These are phyloP conservation scores for Pugionium cornutum DNA, from an alignment of 345 rosid species.

Conservation along the genomic window DNA sequence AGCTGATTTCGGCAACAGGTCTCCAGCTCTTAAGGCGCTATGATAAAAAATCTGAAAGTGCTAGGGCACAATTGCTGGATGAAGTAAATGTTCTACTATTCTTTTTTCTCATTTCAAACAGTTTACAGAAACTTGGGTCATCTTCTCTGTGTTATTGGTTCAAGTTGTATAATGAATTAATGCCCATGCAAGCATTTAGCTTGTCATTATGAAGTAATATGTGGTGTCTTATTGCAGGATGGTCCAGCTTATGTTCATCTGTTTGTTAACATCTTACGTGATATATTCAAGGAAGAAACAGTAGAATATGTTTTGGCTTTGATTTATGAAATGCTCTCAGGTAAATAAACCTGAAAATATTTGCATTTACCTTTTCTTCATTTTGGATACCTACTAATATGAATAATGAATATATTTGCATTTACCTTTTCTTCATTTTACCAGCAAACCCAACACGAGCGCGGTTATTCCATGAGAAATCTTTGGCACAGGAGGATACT, in stretches of 20 bases:
- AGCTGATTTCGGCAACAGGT: slow-evolving; percentile 78
- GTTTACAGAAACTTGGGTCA: not conserved
- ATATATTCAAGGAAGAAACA: slow-evolving; percentile 90
- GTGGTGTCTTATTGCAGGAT: slow-evolving; percentile 59
- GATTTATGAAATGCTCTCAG: slow-evolving; percentile 87
- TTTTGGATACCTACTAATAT: slow-evolving; percentile 4
- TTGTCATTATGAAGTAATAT: slow-evolving; percentile 24
- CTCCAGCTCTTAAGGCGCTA: slow-evolving; percentile 89
- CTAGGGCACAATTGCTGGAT: slow-evolving; percentile 81
- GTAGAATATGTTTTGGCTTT: slow-evolving; percentile 96
- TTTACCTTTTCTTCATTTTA: slow-evolving; percentile 37
- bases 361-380: slow-evolving; percentile 1
- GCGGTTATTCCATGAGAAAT: slow-evolving; percentile 80
- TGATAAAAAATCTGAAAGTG: slow-evolving; percentile 76
- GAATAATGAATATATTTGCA: too few species aligned
- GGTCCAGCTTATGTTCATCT: slow-evolving; percentile 88
- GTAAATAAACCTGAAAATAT: slow-evolving; percentile 37
- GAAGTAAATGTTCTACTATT: slow-evolving; percentile 52
- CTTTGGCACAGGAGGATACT: slow-evolving; percentile 75
- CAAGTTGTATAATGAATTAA: not conserved
- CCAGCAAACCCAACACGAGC: slow-evolving; percentile 92
- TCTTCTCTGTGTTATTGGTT: slow-evolving; percentile 5
- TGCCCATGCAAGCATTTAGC: not conserved
- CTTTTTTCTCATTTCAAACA: not conserved
- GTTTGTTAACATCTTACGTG: slow-evolving; percentile 82